Percentiles rank a stretch among this genome's conserved stretches.
phyloP scores from a whole-genome alignment of 352 stramenopile species.

The Pythium sukuiense region DNA sequence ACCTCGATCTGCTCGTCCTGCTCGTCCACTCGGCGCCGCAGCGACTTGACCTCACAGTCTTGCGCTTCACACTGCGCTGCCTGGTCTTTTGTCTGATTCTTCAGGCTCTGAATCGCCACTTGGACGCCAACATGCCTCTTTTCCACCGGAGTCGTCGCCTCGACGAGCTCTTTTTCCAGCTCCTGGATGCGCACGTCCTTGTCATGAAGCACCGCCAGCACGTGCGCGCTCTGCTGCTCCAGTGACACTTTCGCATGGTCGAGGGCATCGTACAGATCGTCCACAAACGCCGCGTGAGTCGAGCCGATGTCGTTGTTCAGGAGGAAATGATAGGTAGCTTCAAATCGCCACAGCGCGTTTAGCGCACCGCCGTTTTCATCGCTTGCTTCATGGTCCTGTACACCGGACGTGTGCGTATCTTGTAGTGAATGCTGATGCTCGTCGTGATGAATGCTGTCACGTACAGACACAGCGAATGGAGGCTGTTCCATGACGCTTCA shows the following conservation, averaged over 20 bases:
- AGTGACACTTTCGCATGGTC: constrained; percentile 10
- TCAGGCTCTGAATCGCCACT: neutral
- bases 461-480: neutral
- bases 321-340: constrained; percentile 22
- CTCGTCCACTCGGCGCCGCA: constrained; percentile 19
- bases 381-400: neutral
- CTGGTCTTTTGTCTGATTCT: neutral
- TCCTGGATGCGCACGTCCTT: constrained; percentile 31
- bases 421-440: neutral
- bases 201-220: constrained; percentile 30
- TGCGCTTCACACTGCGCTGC: constrained; percentile 8
- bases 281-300: constrained; percentile 21
- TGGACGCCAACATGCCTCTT: neutral
- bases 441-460: neutral
- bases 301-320: constrained; percentile 18
- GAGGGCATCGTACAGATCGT: constrained; percentile 19
- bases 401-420: neutral
- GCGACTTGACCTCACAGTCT: neutral
- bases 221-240: constrained; percentile 28
- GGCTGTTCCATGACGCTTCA: neutral
- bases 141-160: neutral
- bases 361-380: constrained; percentile 15
- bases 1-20: constrained; percentile 35
- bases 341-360: constrained; percentile 24
- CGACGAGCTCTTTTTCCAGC: constrained; percentile 10